Percentiles rank a stretch among this genome's conserved stretches.
Evolutionary conservation across 176 grass and related monocot species (phyloP).

Genomic region (maize (Zea mays)): Zm-B73-REFERENCE-NAM-5.0 NC_050099.1:171086501-171087000

Average conservation of each 20-base stretch:
- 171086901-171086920: constrained; percentile 54
- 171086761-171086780: background rate
- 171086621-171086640: constrained; percentile 12
- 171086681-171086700: constrained; percentile 53
- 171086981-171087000: background rate
- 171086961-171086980: too few species aligned
- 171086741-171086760: constrained; percentile 26
- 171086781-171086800: background rate
- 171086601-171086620: constrained; percentile 18
- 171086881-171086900: constrained; percentile 39
- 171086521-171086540: background rate
- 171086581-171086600: constrained; percentile 15
- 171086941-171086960: background rate
- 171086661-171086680: constrained; percentile 33
- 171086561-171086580: constrained; percentile 18
- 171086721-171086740: constrained; percentile 41
- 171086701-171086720: constrained; percentile 7
- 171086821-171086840: constrained; percentile 18
- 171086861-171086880: constrained; percentile 42
- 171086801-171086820: constrained; percentile 21
- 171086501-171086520: constrained; percentile 34
- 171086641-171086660: constrained; percentile 51
- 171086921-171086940: background rate
- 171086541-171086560: constrained; percentile 40
- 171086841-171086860: constrained; percentile 34